Percentiles rank a stretch among this genome's conserved stretches.
Conservation (phyloP, 192 early-diverging fungal genomes). For the Podila epicladia region DNA sequence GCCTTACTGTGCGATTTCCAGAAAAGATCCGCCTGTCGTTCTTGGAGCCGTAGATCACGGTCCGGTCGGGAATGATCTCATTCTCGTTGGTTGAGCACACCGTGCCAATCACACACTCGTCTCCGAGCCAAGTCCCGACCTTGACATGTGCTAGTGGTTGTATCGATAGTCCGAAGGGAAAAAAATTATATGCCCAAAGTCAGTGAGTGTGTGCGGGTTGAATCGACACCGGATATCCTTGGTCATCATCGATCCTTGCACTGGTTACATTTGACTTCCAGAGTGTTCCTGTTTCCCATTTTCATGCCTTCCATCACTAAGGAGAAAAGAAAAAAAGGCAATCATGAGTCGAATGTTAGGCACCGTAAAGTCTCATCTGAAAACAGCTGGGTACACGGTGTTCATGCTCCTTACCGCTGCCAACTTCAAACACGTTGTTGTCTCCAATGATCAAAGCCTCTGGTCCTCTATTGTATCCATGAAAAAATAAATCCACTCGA, state of each 20-base stretch:
- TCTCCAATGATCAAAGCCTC: constrained; percentile 72
- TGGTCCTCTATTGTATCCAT: constrained; percentile 35
- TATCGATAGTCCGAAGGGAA: background rate
- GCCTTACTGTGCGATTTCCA: constrained; percentile 36
- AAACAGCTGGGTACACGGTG: background rate
- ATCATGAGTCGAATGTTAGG: background rate
- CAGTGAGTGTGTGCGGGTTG: background rate
- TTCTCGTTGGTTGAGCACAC: constrained; percentile 68
- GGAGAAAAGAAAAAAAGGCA: background rate
- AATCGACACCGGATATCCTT: background rate
- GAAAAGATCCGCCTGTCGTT: constrained; percentile 64
- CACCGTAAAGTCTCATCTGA: background rate
- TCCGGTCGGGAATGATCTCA: constrained; percentile 67
- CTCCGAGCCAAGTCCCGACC: constrained; percentile 64
- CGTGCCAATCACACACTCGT: constrained; percentile 78
- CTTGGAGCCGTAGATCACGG: constrained; percentile 71
- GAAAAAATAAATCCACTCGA: background rate
- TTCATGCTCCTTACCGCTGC: constrained; percentile 59
- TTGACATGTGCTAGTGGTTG: constrained; percentile 58
- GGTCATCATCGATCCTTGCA: background rate
- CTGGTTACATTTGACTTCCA: constrained; percentile 71
- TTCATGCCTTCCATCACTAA: constrained; percentile 71
- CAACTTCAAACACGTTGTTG: constrained; percentile 81
- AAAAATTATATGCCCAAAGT: background rate
- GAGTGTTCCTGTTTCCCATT: constrained; percentile 70